A percentile compares a stretch with the other conserved stretches of the same genome.
Conservation (phyloP, 2,329 filamentous ascomycete genomes). For the Westerdykella sp. region DNA sequence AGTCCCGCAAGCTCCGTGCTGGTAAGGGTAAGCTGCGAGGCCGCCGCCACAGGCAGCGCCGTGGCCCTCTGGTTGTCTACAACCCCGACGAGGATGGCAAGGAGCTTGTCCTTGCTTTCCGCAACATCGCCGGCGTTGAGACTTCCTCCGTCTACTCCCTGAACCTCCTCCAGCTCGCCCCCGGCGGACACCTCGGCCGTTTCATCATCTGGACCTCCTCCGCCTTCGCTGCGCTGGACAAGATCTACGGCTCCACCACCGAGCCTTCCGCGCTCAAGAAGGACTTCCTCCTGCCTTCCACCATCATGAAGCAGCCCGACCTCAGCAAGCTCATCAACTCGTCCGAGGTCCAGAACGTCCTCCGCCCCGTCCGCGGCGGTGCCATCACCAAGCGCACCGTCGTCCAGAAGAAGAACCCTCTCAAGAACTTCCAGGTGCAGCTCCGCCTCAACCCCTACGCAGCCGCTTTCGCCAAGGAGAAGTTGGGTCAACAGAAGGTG, state of each 20-base stretch:
- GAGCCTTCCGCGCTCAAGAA: conserved; percentile 90
- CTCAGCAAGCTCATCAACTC: conserved; percentile 98
- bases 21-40: conserved; percentile 99
- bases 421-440: conserved; percentile 97
- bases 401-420: conserved; percentile 99
- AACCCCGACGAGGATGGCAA: conserved; percentile 92
- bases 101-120: conserved; percentile 89
- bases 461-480: conserved; percentile 78
- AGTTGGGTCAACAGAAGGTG: conserved; percentile 66
- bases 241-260: conserved; percentile 92
- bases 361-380: conserved; percentile 85
- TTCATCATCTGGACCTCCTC: conserved; percentile 99
- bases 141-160: conserved; percentile 87
- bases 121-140: conserved; percentile 98
- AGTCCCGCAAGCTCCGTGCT: conserved; percentile 92
- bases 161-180: conserved; percentile 98
- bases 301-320: conserved; percentile 89
- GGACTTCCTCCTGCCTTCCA: conserved; percentile 94
- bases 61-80: conserved; percentile 96
- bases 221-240: conserved; percentile 93
- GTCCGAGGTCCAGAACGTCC: conserved; percentile 93
- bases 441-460: conserved; percentile 99
- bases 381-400: conserved; percentile 80
- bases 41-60: conserved; percentile 94
- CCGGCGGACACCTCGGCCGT: conserved; percentile 96